phyloP scores from a whole-genome alignment of 805 yeast species.

The Candida loeiensis region DNA sequence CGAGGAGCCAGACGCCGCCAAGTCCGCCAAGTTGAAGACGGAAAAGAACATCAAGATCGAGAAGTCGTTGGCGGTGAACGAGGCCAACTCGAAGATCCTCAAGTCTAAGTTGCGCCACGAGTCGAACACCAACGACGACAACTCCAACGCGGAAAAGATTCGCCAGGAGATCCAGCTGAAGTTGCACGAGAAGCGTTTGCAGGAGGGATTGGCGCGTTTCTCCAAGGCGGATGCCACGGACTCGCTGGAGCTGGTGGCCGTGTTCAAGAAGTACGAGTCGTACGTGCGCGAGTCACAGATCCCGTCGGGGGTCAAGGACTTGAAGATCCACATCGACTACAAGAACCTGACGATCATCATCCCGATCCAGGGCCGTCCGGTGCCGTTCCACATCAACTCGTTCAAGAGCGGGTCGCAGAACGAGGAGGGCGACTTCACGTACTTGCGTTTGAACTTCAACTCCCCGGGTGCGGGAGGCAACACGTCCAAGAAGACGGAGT shows the following conservation, averaged over 20 bases:
- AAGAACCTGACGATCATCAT: conserved; percentile 84
- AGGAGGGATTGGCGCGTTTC: conserved; percentile 80
- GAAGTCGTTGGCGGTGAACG: conserved; percentile 25
- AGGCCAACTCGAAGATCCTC: conserved; percentile 59
- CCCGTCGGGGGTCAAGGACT: conserved; percentile 76
- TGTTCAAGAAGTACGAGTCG: conserved; percentile 91
- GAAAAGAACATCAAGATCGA: conserved; percentile 37
- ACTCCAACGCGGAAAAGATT: conserved; percentile 61
- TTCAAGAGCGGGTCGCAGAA: conserved; percentile 92
- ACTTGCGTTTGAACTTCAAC: conserved; percentile 83
- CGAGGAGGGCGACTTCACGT: conserved; percentile 95
- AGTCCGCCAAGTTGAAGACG: conserved; percentile 28
- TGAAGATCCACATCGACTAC: conserved; percentile 82
- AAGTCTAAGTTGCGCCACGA: conserved; percentile 80
- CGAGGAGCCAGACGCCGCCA: conserved; percentile 47
- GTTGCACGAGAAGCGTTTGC: conserved; percentile 79
- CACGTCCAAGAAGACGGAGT: conserved; percentile 64
- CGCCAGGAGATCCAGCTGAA: conserved; percentile 80
- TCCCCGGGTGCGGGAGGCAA: conserved; percentile 86
- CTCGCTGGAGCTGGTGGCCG: conserved; percentile 57
- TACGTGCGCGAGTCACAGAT: conserved; percentile 91
- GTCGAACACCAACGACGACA: conserved; percentile 66
- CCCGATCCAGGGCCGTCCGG: conserved; percentile 94
- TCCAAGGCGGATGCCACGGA: conserved; percentile 74
- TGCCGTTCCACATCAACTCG: conserved; percentile 93